Base-by-base conservation (phyloP, 164 flowering plant species). In the Dillenia suffruticosa region DNA sequence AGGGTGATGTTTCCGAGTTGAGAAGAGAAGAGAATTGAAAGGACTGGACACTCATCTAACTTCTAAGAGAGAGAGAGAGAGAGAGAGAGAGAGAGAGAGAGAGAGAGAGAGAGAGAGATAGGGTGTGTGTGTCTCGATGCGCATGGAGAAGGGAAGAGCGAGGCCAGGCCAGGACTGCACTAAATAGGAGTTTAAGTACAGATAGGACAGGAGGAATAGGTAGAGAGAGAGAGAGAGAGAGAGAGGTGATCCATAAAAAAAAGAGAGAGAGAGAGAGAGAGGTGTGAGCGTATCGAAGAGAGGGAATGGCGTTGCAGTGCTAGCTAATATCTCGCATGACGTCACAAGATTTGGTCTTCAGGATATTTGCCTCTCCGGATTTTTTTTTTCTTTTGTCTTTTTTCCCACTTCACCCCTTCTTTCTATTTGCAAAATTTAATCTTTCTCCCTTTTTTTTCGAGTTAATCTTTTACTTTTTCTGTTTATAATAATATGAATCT, bases 311-410 rank as follows among this genome's bases (percentile, higher is more conserved):
- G 32, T 40, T 12, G 12, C 56, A 54, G 55, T 45, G 69, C 57
- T 70, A 71, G 74, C 74, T 71, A 66, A 65, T 16, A 52, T 12
- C 11, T 70, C 64, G 48, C 62, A 70, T 56, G 62, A 61, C 70
- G 54, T 24, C 45, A 7, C 16, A 44, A 13, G 10, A 5, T 55
- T 26, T 11, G 12, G 0, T 11, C 32, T 2, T 8, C 32, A 40
- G 3, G 43, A 32, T 13, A 55, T 1, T 26, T 7, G 26, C 44
- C 32, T 9, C 9, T 26, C 40, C 40, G 0, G 40, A 32, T 32
- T 6, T 32, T 32, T 32, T 32, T 6, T 32, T 32, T 4, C 40
- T 32, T 5, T 32, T 32, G 0, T 6, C 40, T 1, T 19, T 19
- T 19, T 19, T 19, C 22, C 22, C 22, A 1, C 22, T 19, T 19